Percentiles rank a stretch among this genome's conserved stretches.
Conservation (phyloP, 2,329 filamentous ascomycete species). For the Cercospora zeina region DNA sequence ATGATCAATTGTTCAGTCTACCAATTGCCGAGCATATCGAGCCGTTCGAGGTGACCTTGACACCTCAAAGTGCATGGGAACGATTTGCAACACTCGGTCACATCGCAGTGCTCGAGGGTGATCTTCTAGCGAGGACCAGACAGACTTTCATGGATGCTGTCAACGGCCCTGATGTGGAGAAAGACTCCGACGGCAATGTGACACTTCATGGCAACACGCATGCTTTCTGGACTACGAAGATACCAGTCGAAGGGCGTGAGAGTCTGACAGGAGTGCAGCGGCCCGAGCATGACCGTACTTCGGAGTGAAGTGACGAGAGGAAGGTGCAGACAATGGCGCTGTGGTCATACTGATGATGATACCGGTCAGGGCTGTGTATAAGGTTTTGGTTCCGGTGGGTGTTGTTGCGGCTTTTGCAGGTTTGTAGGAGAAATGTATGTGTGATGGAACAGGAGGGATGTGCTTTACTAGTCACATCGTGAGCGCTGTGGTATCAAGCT, state of each 20-base stretch:
- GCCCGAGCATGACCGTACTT: conserved; percentile 14
- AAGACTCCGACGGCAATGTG: conserved; percentile 63
- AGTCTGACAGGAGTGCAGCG: conserved; percentile 30
- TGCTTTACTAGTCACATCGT: too few species aligned
- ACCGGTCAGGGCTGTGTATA: background rate
- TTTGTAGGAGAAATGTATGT: background rate
- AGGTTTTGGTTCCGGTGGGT: background rate
- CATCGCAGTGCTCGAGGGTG: conserved; percentile 59
- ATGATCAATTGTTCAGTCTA: conserved; percentile 59
- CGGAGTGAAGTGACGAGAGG: background rate
- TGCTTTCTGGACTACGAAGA: conserved; percentile 61
- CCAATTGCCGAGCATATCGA: conserved; percentile 60
- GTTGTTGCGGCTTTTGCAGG: background rate
- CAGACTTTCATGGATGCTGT: conserved; percentile 59
- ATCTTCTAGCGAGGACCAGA: conserved; percentile 52
- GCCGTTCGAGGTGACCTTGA: conserved; percentile 60
- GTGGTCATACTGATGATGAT: background rate
- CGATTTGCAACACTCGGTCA: conserved; percentile 68
- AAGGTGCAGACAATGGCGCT: conserved; percentile 2
- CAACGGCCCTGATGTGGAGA: conserved; percentile 54
- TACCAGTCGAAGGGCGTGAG: conserved; percentile 39
- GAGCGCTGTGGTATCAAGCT: too few species aligned
- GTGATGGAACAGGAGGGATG: too few species aligned
- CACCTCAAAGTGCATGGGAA: conserved; percentile 62
- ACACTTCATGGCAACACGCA: conserved; percentile 65